phyloP scores from a whole-genome alignment of 2,329 filamentous ascomycete species.

The Zasmidium cellare region DNA sequence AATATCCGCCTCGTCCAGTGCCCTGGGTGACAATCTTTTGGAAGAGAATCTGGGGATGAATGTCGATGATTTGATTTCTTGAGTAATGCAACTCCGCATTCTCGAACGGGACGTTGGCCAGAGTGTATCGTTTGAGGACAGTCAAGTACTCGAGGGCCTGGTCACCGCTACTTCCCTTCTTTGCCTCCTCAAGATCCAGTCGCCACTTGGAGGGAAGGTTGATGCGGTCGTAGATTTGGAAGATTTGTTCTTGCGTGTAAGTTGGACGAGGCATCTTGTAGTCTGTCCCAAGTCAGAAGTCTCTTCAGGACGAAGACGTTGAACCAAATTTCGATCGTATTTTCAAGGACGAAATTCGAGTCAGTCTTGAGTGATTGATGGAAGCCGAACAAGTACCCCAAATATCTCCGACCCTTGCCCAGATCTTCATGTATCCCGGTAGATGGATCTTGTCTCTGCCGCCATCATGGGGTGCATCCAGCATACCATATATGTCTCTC shows the following conservation, averaged over 20 bases:
- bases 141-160: constrained; percentile 24
- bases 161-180: background rate
- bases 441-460: no score
- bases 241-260: constrained; percentile 24
- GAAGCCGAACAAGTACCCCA: background rate
- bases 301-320: background rate
- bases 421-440: background rate
- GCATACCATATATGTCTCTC: no score
- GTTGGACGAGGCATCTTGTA: constrained; percentile 5
- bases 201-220: constrained; percentile 23
- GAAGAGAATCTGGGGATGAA: constrained; percentile 53
- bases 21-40: constrained; percentile 50
- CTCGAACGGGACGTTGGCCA: constrained; percentile 56
- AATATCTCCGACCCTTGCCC: background rate
- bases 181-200: constrained; percentile 15
- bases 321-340: background rate
- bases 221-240: constrained; percentile 26
- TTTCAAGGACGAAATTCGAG: background rate
- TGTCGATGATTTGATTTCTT: constrained; percentile 47
- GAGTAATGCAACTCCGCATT: constrained; percentile 59
- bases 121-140: constrained; percentile 26
- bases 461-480: no score
- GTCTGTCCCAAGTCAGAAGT: background rate
- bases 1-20: constrained; percentile 56
- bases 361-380: background rate